These are phyloP conservation scores for Polysphondylium violaceum DNA, from an alignment of 78 protist species.

Conservation along the genomic window DNA sequence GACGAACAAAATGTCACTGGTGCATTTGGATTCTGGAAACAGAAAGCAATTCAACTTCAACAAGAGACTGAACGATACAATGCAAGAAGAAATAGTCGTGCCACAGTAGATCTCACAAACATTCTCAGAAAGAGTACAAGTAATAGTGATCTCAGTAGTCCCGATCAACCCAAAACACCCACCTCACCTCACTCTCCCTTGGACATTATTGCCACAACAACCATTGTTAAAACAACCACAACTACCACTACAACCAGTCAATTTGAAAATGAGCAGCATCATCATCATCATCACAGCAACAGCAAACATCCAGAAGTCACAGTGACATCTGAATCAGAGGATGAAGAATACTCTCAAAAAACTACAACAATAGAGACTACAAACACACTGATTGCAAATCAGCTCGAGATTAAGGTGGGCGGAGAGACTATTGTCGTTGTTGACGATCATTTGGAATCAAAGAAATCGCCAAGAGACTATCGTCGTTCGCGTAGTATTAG, in stretches of 20 bases:
- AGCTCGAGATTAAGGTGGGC: neutral
- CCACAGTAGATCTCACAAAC: constrained; percentile 48
- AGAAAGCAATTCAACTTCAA: constrained; percentile 58
- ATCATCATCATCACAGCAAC: neutral
- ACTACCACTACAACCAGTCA: constrained; percentile 24
- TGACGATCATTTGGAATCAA: neutral
- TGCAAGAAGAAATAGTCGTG: constrained; percentile 36
- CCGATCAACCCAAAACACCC: neutral
- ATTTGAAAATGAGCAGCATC: too few relatives aligned
- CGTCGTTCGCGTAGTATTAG: constrained; percentile 50
- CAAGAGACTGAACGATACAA: constrained; percentile 39
- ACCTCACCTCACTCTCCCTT: neutral
- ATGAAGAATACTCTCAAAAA: neutral
- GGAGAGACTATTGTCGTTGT: constrained; percentile 7
- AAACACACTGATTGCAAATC: neutral
- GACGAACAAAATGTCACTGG: constrained; percentile 74
- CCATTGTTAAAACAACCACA: constrained; percentile 4
- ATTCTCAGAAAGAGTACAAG: constrained; percentile 11
- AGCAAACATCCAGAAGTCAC: neutral
- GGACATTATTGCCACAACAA: neutral
- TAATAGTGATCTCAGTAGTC: neutral
- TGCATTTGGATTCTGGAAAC: constrained; percentile 80
- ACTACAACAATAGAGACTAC: neutral
- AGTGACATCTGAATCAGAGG: neutral
- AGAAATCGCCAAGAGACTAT: constrained; percentile 8